Conservation (phyloP, 305 asterid genomes). For the Fraxinus baroniana region DNA sequence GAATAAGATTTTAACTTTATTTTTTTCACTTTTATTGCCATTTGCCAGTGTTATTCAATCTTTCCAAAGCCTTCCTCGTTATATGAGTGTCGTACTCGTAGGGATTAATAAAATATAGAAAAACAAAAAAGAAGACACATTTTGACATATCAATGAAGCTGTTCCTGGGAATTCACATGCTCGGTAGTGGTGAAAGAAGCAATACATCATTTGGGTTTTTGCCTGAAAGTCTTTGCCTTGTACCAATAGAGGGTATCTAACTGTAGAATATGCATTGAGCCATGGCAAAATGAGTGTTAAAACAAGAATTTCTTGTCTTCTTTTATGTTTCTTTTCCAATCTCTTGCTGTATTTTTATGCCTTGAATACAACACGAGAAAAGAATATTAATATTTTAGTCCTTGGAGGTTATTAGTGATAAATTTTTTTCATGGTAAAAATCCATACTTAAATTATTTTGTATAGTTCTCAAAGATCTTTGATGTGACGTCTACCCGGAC, state of each 20-base stretch:
- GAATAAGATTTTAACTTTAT: no score
- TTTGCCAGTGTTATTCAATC: no score
- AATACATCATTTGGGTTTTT: not conserved
- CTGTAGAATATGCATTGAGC: not conserved
- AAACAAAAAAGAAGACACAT: not conserved
- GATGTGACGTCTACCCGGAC: not conserved
- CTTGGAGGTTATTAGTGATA: not conserved
- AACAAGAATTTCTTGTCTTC: not conserved
- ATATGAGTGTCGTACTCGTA: no score
- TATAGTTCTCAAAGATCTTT: not conserved
- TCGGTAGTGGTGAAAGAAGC: not conserved
- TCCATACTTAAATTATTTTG: not conserved
- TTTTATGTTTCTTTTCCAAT: not conserved
- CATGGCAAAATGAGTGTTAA: not conserved
- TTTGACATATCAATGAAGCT: not conserved
- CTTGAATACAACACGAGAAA: not conserved
- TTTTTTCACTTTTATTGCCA: no score
- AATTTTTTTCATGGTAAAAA: not conserved
- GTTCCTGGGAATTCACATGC: not conserved
- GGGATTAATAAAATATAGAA: not conserved
- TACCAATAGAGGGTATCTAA: not conserved
- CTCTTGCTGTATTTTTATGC: not conserved
- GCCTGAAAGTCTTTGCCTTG: not conserved
- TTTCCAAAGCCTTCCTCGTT: no score
- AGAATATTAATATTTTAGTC: not conserved